These are phyloP conservation scores for Pichia thaimueangensis DNA, from an alignment of 805 yeast species.

Conservation along the genomic window DNA sequence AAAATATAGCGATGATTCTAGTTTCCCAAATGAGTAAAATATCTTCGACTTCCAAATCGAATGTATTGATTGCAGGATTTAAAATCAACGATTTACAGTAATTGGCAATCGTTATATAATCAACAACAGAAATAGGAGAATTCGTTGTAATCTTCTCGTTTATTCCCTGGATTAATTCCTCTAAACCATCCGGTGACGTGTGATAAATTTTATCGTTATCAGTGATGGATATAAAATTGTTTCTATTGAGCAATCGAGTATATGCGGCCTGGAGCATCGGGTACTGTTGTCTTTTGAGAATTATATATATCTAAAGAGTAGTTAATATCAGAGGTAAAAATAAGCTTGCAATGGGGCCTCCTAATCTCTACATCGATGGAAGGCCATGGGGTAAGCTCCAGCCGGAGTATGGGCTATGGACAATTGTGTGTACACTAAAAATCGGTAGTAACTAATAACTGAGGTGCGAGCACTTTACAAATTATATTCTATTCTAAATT, in stretches of 20 bases:
- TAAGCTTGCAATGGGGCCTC: too few relatives aligned
- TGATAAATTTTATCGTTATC: constrained; percentile 6
- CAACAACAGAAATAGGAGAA: neutral
- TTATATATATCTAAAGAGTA: too few relatives aligned
- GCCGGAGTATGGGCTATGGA: too few relatives aligned
- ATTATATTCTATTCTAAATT: too few relatives aligned
- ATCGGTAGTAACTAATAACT: too few relatives aligned
- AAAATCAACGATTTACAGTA: constrained; percentile 25
- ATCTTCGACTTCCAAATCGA: constrained; percentile 23
- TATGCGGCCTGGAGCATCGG: constrained; percentile 7
- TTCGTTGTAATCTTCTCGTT: neutral
- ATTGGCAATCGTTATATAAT: constrained; percentile 22
- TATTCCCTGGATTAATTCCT: neutral
- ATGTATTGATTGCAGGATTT: constrained; percentile 18
- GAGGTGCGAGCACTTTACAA: too few relatives aligned
- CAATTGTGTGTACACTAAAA: too few relatives aligned
- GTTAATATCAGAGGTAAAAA: too few relatives aligned
- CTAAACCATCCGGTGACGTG: constrained; percentile 5
- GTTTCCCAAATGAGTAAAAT: constrained; percentile 40
- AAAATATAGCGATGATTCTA: constrained; percentile 21
- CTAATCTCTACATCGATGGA: too few relatives aligned
- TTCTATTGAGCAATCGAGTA: constrained; percentile 7
- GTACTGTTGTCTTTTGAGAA: too few relatives aligned
- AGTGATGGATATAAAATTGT: constrained; percentile 7
- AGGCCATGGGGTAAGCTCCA: too few relatives aligned